These are phyloP conservation scores for Trametes villosa DNA, from an alignment of 768 basidiomycete genomes.

Conservation along the genomic window DNA sequence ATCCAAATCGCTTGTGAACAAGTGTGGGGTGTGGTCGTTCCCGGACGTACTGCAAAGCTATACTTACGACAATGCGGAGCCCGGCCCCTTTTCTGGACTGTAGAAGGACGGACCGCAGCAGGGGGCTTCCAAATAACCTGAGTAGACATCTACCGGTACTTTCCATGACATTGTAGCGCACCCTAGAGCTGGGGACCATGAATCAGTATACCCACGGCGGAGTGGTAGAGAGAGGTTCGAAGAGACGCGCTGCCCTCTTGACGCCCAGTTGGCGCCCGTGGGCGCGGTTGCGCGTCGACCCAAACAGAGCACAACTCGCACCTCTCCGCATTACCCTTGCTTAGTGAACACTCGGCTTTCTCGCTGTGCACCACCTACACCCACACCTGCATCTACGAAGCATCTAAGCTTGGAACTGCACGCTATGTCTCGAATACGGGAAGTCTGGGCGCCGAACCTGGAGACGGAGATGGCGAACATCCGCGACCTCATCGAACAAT, in stretches of 20 bases:
- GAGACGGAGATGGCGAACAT: conserved; percentile 91
- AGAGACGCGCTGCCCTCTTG: background rate
- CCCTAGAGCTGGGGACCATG: no score
- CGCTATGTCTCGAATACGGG: conserved; percentile 80
- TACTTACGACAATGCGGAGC: no score
- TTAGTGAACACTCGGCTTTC: conserved; percentile 8
- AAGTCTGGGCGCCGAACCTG: conserved; percentile 95
- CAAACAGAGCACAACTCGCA: conserved; percentile 18
- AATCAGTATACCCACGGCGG: no score
- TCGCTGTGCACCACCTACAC: background rate
- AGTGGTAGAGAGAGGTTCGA: no score
- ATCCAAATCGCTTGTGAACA: no score
- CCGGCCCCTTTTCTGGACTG: no score
- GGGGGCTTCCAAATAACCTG: no score
- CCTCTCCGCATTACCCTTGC: conserved; percentile 3
- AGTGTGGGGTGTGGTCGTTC: no score
- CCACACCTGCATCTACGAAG: background rate
- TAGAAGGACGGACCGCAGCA: no score
- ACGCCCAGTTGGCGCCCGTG: background rate
- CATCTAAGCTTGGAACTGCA: background rate
- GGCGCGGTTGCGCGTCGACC: conserved; percentile 1
- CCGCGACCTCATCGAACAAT: conserved; percentile 84
- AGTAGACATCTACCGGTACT: no score
- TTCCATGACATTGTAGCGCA: no score
- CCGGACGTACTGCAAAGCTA: no score